A percentile compares a stretch with the other conserved stretches of the same genome.
Evolutionary conservation across 305 asterid species (phyloP).

Genomic region (Fraxinus greggii): DNA sequence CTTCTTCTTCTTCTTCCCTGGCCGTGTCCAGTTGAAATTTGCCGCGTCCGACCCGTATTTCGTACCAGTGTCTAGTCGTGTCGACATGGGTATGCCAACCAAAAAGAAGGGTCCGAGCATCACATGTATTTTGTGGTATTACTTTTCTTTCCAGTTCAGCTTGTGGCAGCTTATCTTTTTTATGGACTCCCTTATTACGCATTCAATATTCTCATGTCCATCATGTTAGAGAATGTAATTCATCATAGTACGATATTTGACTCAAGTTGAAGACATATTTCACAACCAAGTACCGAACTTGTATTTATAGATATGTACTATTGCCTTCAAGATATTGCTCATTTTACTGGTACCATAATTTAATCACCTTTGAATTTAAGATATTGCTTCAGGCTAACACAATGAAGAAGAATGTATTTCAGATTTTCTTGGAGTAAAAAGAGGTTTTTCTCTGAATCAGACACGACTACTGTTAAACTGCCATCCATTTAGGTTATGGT

Average conservation of each 20-base stretch:
- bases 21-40: no score
- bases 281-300: background rate
- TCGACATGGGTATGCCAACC: no score
- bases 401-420: background rate
- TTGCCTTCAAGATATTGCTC: conserved; percentile 3
- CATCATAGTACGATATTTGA: conserved; percentile 1
- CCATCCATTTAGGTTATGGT: conserved; percentile 4
- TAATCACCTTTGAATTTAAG: conserved; percentile 15
- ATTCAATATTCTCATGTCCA: background rate
- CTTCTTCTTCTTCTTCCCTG: no score
- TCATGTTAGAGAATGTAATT: conserved; percentile 10
- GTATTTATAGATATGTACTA: conserved; percentile 7
- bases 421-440: background rate
- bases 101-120: no score
- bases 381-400: conserved; percentile 8
- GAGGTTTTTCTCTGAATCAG: background rate
- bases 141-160: background rate
- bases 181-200: conserved; percentile 2
- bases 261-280: background rate
- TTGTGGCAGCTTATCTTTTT: conserved; percentile 18
- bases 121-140: conserved; percentile 11
- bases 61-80: no score
- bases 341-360: conserved; percentile 10
- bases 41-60: no score
- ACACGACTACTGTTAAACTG: background rate